Evolutionary conservation across 2,329 filamentous ascomycete species (phyloP).

Genomic region (Nothophaeocryptopus gaeumannii): DNA sequence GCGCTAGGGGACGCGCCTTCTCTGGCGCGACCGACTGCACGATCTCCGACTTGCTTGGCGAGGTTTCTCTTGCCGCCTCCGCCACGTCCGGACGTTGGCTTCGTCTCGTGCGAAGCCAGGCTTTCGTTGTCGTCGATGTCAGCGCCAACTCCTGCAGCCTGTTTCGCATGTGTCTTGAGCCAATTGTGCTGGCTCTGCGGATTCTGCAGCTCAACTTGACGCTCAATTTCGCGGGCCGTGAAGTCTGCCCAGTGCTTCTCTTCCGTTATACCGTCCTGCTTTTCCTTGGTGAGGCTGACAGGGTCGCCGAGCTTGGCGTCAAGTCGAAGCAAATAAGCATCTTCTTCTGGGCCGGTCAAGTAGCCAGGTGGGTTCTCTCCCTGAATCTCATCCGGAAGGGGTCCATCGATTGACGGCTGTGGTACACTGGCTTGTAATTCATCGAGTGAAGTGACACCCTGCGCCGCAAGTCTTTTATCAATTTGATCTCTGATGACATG

Average conservation of each 20-base stretch:
- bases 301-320: constrained; percentile 53
- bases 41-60: constrained; percentile 37
- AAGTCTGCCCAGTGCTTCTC: constrained; percentile 36
- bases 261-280: constrained; percentile 18
- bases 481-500: constrained; percentile 33
- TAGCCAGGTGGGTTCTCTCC: constrained; percentile 61
- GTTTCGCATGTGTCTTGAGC: constrained; percentile 51
- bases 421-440: constrained; percentile 42
- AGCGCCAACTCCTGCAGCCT: constrained; percentile 15
- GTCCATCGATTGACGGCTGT: constrained; percentile 28
- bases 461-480: constrained; percentile 31
- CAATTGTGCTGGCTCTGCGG: constrained; percentile 94
- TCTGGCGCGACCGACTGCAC: constrained; percentile 35
- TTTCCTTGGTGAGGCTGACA: constrained; percentile 41
- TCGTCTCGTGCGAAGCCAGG: constrained; percentile 82
- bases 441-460: constrained; percentile 33
- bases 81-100: constrained; percentile 45
- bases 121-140: constrained; percentile 58
- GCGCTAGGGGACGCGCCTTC: constrained; percentile 35
- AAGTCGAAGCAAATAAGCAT: constrained; percentile 68
- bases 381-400: constrained; percentile 44
- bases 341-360: constrained; percentile 66
- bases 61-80: constrained; percentile 30
- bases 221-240: constrained; percentile 48
- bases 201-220: constrained; percentile 62